Base-by-base conservation (phyloP, 306 rosid genomes). In the Dalbergia cultrata region DNA sequence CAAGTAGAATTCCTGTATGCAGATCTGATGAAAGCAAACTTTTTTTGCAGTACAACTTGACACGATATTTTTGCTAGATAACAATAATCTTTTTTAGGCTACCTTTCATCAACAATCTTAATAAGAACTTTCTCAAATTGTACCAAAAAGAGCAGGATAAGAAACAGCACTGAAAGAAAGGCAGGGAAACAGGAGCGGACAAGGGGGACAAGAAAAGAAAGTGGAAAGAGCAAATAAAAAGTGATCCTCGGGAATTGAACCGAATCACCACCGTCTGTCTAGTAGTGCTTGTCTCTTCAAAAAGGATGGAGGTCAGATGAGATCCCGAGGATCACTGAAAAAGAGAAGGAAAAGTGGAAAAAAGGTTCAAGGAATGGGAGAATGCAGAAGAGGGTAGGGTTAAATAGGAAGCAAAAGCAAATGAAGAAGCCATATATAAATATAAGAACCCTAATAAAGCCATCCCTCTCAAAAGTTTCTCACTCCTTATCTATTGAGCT, bases 171-270 rank as follows among this genome's bases (percentile, higher is more conserved):
- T 14, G 31, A 77, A 75, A 62, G 60, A 65, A 63, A 77, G 67
- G 34, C 37, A 60, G 69, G 61, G 52, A 80, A 74, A 62, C 54
- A 70, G 21, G 66, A 75, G 21, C n/a, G 13, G 74, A 70, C 19
- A 77, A 34, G 43, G 65, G 61, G 60, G 22, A 74, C 57, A 67
- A 74, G 35, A 67, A 58, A 72, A 70, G 83, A 75, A 75, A 69
- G 61, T 6, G 5, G n/a, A 22, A 16, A 71, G 73, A 67, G 6
- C 19, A 59, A 57, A 33, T 16, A 75, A 74, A 74, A 84, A 72
- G 70, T n/a, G 49, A 52, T 74, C 91, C 91, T 91, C 82, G 91
- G 91, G 88, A 90, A 85, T 84, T 87, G 93, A 80, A 88, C 54
- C 80, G 60, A 78, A 64, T 52, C 77, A 35, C 63, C 35, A 13